Base-by-base conservation (phyloP, 2,329 filamentous ascomycete genomes). In the Fusarium albosuccineum region DNA sequence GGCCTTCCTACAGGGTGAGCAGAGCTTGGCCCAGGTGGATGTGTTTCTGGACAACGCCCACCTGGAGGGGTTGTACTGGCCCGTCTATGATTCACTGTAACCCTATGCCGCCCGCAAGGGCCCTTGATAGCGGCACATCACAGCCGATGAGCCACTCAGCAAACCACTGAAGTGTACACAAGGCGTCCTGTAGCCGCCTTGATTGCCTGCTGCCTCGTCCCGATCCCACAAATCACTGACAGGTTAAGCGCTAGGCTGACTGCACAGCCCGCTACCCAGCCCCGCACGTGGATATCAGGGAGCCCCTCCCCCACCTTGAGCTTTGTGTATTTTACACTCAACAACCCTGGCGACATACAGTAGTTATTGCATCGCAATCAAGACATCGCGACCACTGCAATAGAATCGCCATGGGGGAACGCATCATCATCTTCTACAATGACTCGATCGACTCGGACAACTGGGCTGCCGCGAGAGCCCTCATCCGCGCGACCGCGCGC, bases 401-500 rank as follows among this genome's bases (percentile, higher is more conserved):
- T 37, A 49, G 22, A 37, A 13, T 27, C 34, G 22, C 40, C 33
- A 70, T 70, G 68, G 62, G 57, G 34, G 60, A 67, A 54, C 52
- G 62, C 33, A 54, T 73, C 45, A 48, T 73, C 42, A 70, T 73
- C 42, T 73, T 67, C 55, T 73, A 71, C 39, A 73, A 73, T 70
- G 70, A 73, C 61, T 68, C 62, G 9, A 73, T 73, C 57, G 70
- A 73, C 54, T 73, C 70, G 54, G 70, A 73, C 30, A 73, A 73
- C 51, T 48, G 63, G 52, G 68, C 70, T 34, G 68, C 70, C 14
- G 70, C 70, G 13, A 59, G 66, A 60, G 70, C 67, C 13, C 50
- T 73, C 49, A 61, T 52, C 49, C 57, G 51, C 41, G 70, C 64
- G 14, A 67, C 57, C 10, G 29, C 36, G 30, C 30, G 48, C 4